Evolutionary conservation across 352 stramenopile genomes (phyloP).

Genomic region (Globisporangium okanoganense): DNA sequence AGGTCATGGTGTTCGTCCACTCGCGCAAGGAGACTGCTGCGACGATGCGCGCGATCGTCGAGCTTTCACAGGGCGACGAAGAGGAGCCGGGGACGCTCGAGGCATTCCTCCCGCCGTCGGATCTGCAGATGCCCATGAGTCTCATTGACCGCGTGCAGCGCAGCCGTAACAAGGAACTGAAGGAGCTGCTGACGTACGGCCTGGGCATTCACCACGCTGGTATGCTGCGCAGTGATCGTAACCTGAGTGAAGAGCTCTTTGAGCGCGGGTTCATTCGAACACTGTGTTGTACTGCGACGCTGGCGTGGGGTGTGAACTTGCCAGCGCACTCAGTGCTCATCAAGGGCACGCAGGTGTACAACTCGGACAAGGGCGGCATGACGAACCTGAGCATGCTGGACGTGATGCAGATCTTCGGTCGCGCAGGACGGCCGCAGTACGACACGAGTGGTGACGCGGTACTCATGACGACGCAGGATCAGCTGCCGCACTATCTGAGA

Average conservation of each 20-base stretch:
- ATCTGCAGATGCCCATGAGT: slow-evolving; percentile 49
- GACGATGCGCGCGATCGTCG: slow-evolving; percentile 92
- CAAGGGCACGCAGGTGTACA: slow-evolving; percentile 99
- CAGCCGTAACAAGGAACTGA: slow-evolving; percentile 94
- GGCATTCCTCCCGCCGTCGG: slow-evolving; percentile 49
- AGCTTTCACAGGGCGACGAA: slow-evolving; percentile 78
- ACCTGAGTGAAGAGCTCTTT: slow-evolving; percentile 98
- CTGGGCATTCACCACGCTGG: slow-evolving; percentile 98
- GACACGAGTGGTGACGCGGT: slow-evolving; percentile 98
- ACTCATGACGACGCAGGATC: slow-evolving; percentile 96
- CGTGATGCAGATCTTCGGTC: slow-evolving; percentile 99
- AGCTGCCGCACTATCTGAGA: slow-evolving; percentile 93
- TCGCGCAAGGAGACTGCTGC: slow-evolving; percentile 97
- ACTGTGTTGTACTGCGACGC: slow-evolving; percentile 98
- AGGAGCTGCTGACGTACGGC: slow-evolving; percentile 91
- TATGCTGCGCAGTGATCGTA: slow-evolving; percentile 94
- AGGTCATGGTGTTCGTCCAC: slow-evolving; percentile 99
- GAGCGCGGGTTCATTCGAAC: slow-evolving; percentile 95
- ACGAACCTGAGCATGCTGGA: slow-evolving; percentile 98
- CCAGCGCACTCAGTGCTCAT: slow-evolving; percentile 99
- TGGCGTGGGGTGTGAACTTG: slow-evolving; percentile 99
- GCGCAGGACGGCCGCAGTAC: slow-evolving; percentile 98
- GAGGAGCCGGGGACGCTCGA: slow-evolving; percentile 52
- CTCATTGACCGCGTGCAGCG: slow-evolving; percentile 85
- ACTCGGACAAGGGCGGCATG: slow-evolving; percentile 97